Base-by-base conservation (phyloP, 208 protist genomes). In the Trypanosoma vivax region DNA sequence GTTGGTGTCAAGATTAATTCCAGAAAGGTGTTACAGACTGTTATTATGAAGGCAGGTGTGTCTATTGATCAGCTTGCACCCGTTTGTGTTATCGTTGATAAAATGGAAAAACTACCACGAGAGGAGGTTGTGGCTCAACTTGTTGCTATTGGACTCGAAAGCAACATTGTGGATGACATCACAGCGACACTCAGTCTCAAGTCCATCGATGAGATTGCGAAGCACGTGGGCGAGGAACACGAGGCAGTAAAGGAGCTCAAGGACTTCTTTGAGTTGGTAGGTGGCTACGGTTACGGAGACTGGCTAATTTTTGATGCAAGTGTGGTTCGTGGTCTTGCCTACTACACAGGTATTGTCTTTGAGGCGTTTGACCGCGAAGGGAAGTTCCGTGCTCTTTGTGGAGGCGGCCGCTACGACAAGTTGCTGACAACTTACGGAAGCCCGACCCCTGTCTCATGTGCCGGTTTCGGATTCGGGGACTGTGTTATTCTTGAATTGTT, bases 341-440 rank as follows among this genome's bases (percentile, higher is more conserved):
- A 98, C 68, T 98, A 98, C 81, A 98, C 95, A 19, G 95, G 95
- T 34, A 91, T 97, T 49, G 95, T 98, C 2, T 98, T 98, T 69
- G 95, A 98, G 65, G 90, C 76, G 21, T 97, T 97, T 54, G 95
- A 97, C 54, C 78, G 88, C 33, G 74, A 63, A 18, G 88, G 90
- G 43, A 92, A 94, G 59, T 86, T 97, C 34, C 86, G 95, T 47
- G 96, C 96, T 25, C 84, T 98, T 48, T 97, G 74, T 73, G 96
- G 96, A 29, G 96, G 96, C 19, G 96, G 96, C 28, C 79, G 96
- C 27, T 98, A 98, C 74, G 94, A 98, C 79, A 83, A 83, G 39
- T 80, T 98, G 14, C 75, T 97, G 37, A 85, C 79, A 23, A 90
- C 90, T 24, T 98, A 97, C 74, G 91, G 91, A 41, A 90, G 87